A percentile compares a stretch with the other conserved stretches of the same genome.
Conservation (phyloP, 306 rosid species). For the Dryas alaskensis region DNA sequence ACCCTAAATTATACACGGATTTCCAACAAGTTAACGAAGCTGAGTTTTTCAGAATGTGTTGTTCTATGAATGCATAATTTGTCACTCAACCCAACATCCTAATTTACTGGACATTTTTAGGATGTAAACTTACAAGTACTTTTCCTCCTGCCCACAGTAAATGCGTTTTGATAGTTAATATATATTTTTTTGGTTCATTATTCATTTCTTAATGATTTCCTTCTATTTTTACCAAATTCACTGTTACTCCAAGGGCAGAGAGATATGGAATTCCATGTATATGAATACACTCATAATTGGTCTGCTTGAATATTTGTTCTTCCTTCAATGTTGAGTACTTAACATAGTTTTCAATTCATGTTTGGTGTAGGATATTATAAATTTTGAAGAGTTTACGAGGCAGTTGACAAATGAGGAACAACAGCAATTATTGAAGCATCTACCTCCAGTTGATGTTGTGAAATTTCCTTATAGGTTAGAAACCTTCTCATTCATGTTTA, state of each 20-base stretch:
- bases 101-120: neutral
- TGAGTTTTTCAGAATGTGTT: neutral
- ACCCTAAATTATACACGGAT: neutral
- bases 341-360: constrained; percentile 28
- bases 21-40: neutral
- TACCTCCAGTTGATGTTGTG: constrained; percentile 67
- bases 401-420: constrained; percentile 87
- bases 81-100: neutral
- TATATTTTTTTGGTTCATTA: neutral
- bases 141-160: neutral
- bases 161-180: neutral
- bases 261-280: neutral
- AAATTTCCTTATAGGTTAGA: constrained; percentile 78
- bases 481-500: constrained; percentile 21
- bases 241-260: neutral
- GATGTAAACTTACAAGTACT: neutral
- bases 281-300: neutral
- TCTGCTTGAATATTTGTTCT: neutral
- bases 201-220: neutral
- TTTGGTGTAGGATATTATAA: constrained; percentile 64
- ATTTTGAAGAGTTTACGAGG: constrained; percentile 71
- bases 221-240: neutral
- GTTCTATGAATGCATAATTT: neutral
- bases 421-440: constrained; percentile 70
- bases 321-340: constrained; percentile 23